These are phyloP conservation scores for Melanogaster broomeanus DNA, from an alignment of 768 basidiomycete species.

Conservation along the genomic window DNA sequence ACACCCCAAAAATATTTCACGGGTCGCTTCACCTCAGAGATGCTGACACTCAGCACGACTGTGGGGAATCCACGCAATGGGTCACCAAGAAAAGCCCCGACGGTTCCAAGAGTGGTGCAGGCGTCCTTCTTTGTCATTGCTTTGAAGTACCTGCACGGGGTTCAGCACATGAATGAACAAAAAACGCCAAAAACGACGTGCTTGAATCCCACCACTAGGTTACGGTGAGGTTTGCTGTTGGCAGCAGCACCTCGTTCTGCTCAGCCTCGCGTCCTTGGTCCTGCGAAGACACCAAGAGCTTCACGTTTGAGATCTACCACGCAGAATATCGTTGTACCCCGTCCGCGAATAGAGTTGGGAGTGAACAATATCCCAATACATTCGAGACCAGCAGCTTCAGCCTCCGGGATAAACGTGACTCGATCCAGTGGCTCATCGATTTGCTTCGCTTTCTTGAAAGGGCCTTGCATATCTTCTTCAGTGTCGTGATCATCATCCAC, in stretches of 20 bases:
- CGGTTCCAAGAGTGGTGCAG: not conserved
- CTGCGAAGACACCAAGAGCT: conserved; percentile 5
- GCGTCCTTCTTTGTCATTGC: not conserved
- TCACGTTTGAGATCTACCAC: not conserved
- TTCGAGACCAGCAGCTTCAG: too few relatives aligned
- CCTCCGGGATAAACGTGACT: too few relatives aligned
- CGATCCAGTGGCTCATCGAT: too few relatives aligned
- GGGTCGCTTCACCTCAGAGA: conserved; percentile 7
- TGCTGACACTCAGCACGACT: conserved; percentile 1
- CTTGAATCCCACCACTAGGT: not conserved
- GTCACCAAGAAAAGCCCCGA: conserved; percentile 6
- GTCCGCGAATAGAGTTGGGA: conserved; percentile 15
- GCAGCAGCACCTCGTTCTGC: not conserved
- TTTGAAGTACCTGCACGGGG: not conserved
- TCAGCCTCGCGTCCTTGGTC: not conserved
- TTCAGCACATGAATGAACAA: too few relatives aligned
- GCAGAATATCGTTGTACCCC: conserved; percentile 8
- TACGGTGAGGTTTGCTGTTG: not conserved
- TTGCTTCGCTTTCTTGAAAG: not conserved
- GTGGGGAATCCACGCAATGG: not conserved
- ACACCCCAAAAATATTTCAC: conserved; percentile 18
- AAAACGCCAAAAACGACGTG: not conserved
- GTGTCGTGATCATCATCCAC: not conserved
- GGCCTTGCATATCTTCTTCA: not conserved
- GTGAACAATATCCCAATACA: too few relatives aligned